phyloP scores from a whole-genome alignment of 2,329 filamentous ascomycete genomes.

The Zasmidium angulare region DNA sequence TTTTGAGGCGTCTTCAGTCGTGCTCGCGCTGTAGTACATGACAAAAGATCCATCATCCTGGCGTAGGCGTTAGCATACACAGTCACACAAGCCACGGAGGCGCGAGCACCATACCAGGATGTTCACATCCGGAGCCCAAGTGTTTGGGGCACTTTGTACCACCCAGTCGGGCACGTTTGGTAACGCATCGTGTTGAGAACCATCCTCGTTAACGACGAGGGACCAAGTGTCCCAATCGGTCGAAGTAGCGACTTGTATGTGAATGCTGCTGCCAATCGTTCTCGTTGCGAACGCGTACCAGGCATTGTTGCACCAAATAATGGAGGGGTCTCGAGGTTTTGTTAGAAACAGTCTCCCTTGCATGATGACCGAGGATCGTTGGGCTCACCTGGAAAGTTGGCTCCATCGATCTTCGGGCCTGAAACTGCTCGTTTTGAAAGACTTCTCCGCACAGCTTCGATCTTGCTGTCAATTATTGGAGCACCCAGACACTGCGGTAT shows the following conservation, averaged over 20 bases:
- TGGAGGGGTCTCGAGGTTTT: conserved; percentile 34
- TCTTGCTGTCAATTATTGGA: background rate
- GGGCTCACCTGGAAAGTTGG: conserved; percentile 49
- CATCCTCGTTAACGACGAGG: conserved; percentile 38
- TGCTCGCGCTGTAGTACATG: conserved; percentile 37
- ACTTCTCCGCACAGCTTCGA: background rate
- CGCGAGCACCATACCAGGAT: conserved; percentile 35
- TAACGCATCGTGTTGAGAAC: conserved; percentile 53
- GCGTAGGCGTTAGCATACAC: conserved; percentile 28
- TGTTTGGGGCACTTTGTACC: conserved; percentile 48
- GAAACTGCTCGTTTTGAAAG: conserved; percentile 16
- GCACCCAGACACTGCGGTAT: background rate
- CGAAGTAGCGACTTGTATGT: conserved; percentile 42
- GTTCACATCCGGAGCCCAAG: conserved; percentile 64
- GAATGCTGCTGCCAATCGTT: conserved; percentile 35
- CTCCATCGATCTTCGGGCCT: conserved; percentile 29
- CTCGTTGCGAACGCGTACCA: conserved; percentile 44
- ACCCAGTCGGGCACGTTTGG: conserved; percentile 55
- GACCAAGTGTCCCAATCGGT: conserved; percentile 37
- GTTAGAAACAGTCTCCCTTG: conserved; percentile 25
- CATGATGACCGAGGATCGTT: background rate
- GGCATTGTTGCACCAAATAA: conserved; percentile 33
- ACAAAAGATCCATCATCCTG: conserved; percentile 35
- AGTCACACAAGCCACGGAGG: conserved; percentile 23
- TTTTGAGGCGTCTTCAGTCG: conserved; percentile 22